A percentile compares a stretch with the other conserved stretches of the same genome.
These are phyloP conservation scores for Agrocybe praecox DNA, from an alignment of 768 basidiomycete genomes.

Conservation along the genomic window DNA sequence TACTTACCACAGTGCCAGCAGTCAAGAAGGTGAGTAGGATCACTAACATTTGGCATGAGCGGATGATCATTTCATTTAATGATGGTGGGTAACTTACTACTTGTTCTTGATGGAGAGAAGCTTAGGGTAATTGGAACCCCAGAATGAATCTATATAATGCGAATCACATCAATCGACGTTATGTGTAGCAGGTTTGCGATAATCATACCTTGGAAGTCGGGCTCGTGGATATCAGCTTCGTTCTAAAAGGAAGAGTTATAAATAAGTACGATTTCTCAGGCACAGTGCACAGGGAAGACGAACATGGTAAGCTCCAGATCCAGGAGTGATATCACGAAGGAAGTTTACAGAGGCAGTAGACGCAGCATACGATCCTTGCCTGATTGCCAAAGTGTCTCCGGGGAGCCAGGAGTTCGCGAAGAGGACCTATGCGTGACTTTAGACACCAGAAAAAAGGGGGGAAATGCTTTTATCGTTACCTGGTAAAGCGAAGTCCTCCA, in stretches of 20 bases:
- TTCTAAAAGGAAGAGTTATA: slow-evolving; percentile 14
- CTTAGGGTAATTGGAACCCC: slow-evolving; percentile 23
- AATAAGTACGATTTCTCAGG: too few relatives aligned
- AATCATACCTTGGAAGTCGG: slow-evolving; percentile 27
- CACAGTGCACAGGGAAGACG: slow-evolving; percentile 2
- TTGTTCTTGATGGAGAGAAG: slow-evolving; percentile 28
- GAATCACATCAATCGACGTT: too few relatives aligned
- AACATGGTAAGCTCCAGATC: slow-evolving; percentile 27
- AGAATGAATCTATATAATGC: slow-evolving; percentile 23
- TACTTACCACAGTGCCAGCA: slow-evolving; percentile 32
- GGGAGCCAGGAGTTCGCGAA: slow-evolving; percentile 20
- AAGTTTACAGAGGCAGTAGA: slow-evolving; percentile 21
- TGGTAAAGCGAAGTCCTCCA: slow-evolving; percentile 31
- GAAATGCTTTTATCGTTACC: neutral
- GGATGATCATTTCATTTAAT: too few relatives aligned
- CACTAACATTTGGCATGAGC: too few relatives aligned
- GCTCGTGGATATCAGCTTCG: slow-evolving; percentile 29
- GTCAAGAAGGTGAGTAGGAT: slow-evolving; percentile 27
- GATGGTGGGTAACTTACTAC: slow-evolving; percentile 19
- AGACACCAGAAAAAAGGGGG: neutral
- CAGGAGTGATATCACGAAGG: slow-evolving; percentile 25
- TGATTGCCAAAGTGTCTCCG: slow-evolving; percentile 10
- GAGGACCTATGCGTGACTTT: slow-evolving; percentile 10
- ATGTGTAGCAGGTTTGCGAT: too few relatives aligned
- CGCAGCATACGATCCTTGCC: slow-evolving; percentile 15